A percentile compares a stretch with the other conserved stretches of the same genome.
Evolutionary conservation across 148 eudicot species (phyloP).

Genomic region (Persicaria maculosa): DNA sequence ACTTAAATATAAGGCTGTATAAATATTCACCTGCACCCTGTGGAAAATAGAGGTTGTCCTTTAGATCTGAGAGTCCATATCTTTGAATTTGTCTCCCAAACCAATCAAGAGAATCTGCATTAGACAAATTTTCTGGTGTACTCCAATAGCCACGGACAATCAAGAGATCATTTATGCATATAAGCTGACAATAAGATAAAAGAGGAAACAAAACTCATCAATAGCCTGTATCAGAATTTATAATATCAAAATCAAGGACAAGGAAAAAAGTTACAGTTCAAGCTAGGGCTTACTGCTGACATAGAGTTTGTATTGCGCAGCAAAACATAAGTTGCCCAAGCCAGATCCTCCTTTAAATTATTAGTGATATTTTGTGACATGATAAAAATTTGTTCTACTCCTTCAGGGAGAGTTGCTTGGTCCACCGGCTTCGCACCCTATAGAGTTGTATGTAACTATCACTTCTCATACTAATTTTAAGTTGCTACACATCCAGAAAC

Average conservation of each 20-base stretch:
- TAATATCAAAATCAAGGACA: background rate
- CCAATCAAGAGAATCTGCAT: slow-evolving; percentile 46
- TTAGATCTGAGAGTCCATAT: slow-evolving; percentile 49
- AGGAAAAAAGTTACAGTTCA: background rate
- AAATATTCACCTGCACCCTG: slow-evolving; percentile 44
- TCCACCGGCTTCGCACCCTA: slow-evolving; percentile 67
- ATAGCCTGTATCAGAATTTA: background rate
- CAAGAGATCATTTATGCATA: slow-evolving; percentile 50
- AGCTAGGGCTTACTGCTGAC: slow-evolving; percentile 53
- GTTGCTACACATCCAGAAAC: background rate
- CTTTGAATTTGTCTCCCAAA: slow-evolving; percentile 43
- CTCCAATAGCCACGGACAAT: slow-evolving; percentile 97
- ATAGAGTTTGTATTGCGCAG: slow-evolving; percentile 79
- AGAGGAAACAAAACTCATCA: slow-evolving; percentile 8
- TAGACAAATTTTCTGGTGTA: slow-evolving; percentile 44
- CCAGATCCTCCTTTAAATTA: slow-evolving; percentile 72
- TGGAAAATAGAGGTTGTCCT: slow-evolving; percentile 68
- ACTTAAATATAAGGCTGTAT: background rate
- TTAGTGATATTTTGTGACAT: slow-evolving; percentile 63
- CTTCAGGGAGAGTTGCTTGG: slow-evolving; percentile 46
- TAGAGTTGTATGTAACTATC: slow-evolving; percentile 8
- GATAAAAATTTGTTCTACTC: slow-evolving; percentile 64
- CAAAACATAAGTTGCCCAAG: slow-evolving; percentile 83
- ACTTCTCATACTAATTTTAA: background rate
- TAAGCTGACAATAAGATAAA: slow-evolving; percentile 43